phyloP scores from a whole-genome alignment of 2,329 filamentous ascomycete genomes.

The Arthrocladium fulminans region DNA sequence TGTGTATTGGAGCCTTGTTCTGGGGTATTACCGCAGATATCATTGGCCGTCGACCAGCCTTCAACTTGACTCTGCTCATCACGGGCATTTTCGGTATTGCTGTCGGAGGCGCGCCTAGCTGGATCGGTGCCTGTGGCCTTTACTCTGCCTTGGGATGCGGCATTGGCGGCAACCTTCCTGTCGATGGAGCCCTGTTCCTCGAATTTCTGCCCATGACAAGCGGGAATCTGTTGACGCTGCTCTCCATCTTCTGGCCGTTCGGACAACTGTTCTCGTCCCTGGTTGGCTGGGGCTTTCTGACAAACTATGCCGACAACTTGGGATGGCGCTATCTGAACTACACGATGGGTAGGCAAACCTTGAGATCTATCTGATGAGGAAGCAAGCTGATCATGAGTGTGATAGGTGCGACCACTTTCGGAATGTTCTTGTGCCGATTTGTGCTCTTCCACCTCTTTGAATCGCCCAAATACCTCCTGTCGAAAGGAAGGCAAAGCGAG shows the following conservation, averaged over 20 bases:
- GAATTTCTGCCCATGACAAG: slow-evolving; percentile 71
- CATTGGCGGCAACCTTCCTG: slow-evolving; percentile 16
- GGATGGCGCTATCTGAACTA: slow-evolving; percentile 68
- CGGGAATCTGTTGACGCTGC: slow-evolving; percentile 61
- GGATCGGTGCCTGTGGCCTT: slow-evolving; percentile 14
- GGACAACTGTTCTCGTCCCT: slow-evolving; percentile 65
- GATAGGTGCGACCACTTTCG: slow-evolving; percentile 32
- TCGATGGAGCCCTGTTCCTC: slow-evolving; percentile 62
- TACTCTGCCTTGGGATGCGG: slow-evolving; percentile 12
- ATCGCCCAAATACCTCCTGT: slow-evolving; percentile 67
- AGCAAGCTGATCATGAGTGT: slow-evolving; percentile 28
- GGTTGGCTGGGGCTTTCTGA: slow-evolving; percentile 56
- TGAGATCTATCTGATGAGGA: not conserved
- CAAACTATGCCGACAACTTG: slow-evolving; percentile 53
- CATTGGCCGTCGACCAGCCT: slow-evolving; percentile 57
- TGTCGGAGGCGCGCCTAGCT: slow-evolving; percentile 58
- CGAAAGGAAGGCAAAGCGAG: slow-evolving; percentile 59
- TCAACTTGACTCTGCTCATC: slow-evolving; percentile 58
- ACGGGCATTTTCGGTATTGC: slow-evolving; percentile 53
- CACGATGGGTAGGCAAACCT: slow-evolving; percentile 26
- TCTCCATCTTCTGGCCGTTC: slow-evolving; percentile 85
- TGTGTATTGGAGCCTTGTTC: slow-evolving; percentile 53
- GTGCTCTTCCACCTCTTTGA: slow-evolving; percentile 62
- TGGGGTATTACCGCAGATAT: slow-evolving; percentile 58
- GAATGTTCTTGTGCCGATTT: slow-evolving; percentile 60